A percentile compares a stretch with the other conserved stretches of the same genome.
Evolutionary conservation across 2,329 filamentous ascomycete species (phyloP).

Genomic region (Metarhizium robertsii): DNA sequence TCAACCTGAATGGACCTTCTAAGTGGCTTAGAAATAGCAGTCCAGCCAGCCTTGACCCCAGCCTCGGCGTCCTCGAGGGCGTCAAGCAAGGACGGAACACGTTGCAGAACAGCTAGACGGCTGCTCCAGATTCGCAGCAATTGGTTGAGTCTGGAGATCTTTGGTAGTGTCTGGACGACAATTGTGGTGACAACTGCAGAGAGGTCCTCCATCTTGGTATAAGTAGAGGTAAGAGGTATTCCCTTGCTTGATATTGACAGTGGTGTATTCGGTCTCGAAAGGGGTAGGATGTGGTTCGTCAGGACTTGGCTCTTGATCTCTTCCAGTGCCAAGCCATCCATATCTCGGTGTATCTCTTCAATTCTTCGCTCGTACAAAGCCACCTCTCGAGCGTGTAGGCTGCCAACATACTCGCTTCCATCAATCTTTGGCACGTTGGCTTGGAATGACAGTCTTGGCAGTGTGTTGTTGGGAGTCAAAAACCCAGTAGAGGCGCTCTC

Average conservation of each 20-base stretch:
- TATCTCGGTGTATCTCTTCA: conserved; percentile 59
- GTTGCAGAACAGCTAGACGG: conserved; percentile 64
- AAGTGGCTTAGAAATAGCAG: conserved; percentile 36
- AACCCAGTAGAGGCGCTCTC: conserved; percentile 43
- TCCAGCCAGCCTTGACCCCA: conserved; percentile 59
- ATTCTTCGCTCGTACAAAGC: conserved; percentile 61
- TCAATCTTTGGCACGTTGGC: conserved; percentile 14
- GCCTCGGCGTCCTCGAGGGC: conserved; percentile 58
- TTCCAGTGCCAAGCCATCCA: conserved; percentile 67
- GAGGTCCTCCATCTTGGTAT: conserved; percentile 75
- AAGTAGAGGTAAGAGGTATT: conserved; percentile 39
- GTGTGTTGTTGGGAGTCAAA: conserved; percentile 34
- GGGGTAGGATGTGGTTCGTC: conserved; percentile 63
- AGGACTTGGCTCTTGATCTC: conserved; percentile 85
- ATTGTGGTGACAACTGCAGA: conserved; percentile 86
- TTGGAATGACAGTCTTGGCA: conserved; percentile 26
- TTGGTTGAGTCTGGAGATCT: conserved; percentile 62
- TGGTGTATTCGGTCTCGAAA: conserved; percentile 28
- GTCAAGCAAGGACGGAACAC: conserved; percentile 58
- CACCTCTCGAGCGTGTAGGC: conserved; percentile 56
- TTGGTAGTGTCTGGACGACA: conserved; percentile 79
- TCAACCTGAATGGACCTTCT: conserved; percentile 12
- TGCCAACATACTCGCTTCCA: conserved; percentile 52
- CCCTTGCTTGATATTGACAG: conserved; percentile 19
- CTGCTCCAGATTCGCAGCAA: conserved; percentile 72